Percentiles rank a stretch among this genome's conserved stretches.
Conservation (phyloP, 192 early-diverging fungal genomes). For the Podila epigama region DNA sequence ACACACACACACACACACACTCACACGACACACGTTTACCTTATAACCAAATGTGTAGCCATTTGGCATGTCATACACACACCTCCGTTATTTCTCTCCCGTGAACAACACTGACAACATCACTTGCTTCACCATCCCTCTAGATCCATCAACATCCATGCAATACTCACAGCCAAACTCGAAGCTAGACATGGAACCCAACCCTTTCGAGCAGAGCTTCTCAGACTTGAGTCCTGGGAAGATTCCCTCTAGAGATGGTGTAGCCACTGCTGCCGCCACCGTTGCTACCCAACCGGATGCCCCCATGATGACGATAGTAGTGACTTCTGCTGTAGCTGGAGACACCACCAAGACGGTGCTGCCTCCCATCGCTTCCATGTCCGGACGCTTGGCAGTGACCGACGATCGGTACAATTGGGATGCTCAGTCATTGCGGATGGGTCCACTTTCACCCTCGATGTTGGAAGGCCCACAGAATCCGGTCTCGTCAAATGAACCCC, state of each 20-base stretch:
- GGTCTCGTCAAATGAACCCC: slow-evolving; percentile 15
- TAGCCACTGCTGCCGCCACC: slow-evolving; percentile 15
- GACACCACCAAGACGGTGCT: slow-evolving; percentile 61
- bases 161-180: slow-evolving; percentile 29
- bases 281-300: slow-evolving; percentile 14
- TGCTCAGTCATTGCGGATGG: slow-evolving; percentile 69
- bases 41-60: too few species aligned
- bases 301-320: slow-evolving; percentile 13
- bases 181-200: slow-evolving; percentile 85
- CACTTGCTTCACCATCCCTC: slow-evolving; percentile 6
- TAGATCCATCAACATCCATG: slow-evolving; percentile 12
- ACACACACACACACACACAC: too few species aligned
- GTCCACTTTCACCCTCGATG: slow-evolving; percentile 82
- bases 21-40: too few species aligned
- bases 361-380: slow-evolving; percentile 75
- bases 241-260: neutral
- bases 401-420: slow-evolving; percentile 60
- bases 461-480: slow-evolving; percentile 67
- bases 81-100: neutral
- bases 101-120: neutral
- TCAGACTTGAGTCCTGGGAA: slow-evolving; percentile 46
- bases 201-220: slow-evolving; percentile 90
- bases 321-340: slow-evolving; percentile 18
- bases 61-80: neutral
- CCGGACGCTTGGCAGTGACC: slow-evolving; percentile 46